Percentiles rank a stretch among this genome's conserved stretches.
These are phyloP conservation scores for Gypsophila paniculata DNA, from an alignment of 179 eudicot species.

Conservation along the genomic window DNA sequence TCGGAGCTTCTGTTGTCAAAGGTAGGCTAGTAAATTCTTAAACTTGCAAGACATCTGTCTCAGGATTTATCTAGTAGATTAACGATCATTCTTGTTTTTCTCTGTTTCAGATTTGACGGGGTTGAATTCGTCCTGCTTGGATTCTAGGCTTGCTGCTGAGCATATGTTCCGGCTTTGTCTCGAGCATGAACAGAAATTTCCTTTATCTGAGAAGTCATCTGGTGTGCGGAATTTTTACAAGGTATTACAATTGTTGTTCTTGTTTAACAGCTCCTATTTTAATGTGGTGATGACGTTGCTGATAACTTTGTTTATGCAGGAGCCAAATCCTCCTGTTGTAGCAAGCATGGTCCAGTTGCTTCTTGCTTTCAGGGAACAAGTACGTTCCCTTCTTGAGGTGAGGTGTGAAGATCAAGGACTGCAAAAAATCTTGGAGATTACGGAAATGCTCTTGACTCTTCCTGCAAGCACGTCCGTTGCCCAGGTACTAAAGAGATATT, in stretches of 20 bases:
- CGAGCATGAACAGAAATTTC: constrained; percentile 60
- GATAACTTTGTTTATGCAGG: constrained; percentile 36
- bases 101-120: constrained; percentile 54
- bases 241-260: constrained; percentile 31
- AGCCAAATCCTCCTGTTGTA: constrained; percentile 67
- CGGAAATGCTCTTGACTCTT: constrained; percentile 70
- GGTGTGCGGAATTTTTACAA: constrained; percentile 70
- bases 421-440: constrained; percentile 65
- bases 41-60: not conserved
- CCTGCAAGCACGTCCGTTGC: constrained; percentile 77
- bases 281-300: not conserved
- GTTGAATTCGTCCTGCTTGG: constrained; percentile 49
- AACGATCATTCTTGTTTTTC: not conserved
- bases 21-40: constrained; percentile 32
- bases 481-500: constrained; percentile 42
- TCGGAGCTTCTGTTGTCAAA: constrained; percentile 60
- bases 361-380: constrained; percentile 43
- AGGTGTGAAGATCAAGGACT: constrained; percentile 76
- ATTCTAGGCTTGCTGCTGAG: constrained; percentile 61
- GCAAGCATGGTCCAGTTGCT: constrained; percentile 70
- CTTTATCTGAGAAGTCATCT: constrained; percentile 30
- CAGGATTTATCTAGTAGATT: not conserved
- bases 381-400: constrained; percentile 46
- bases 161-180: constrained; percentile 72
- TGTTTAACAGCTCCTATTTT: not conserved